Base-by-base conservation (phyloP, 2,329 filamentous ascomycete genomes). In the Onygena corvina region DNA sequence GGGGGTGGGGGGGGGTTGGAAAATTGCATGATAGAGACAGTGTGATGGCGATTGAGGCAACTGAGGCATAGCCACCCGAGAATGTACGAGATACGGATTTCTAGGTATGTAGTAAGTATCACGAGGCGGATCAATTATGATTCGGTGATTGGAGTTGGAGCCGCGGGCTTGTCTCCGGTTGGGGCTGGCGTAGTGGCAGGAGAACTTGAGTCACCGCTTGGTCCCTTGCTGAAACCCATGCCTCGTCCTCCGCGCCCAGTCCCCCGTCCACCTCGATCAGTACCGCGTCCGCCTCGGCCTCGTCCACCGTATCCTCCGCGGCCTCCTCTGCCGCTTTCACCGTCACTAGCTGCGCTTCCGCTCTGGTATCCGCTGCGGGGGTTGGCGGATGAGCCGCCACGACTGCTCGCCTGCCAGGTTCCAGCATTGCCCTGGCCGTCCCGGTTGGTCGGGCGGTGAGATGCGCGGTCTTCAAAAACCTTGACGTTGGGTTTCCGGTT, bases 401-500 rank as follows among this genome's bases (percentile, higher is more conserved):
- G 79, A 57, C 64, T 76, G 60, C 68, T 71, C 44, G 61, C 60
- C 57, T 75, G 71, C 77, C 76, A 81, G 42, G 68, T 74, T 23
- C 76, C 76, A 23, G 75, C 75, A 52, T 65, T 67, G 45, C 75
- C 68, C 49, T 66, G 65, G 33, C 56, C 57, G 18, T 59, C 53
- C 38, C 52, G 53, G 36, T 42, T 42, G 30, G 21, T 16, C 57
- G 50, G 62, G 54, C 65, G 72, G 62, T 63, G 67, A 57, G 63
- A 73, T 58, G 77, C 76, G 57, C 78, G 80, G 42, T 84, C 81
- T 61, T 85, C 79, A 70, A 88, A 94, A 60, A 88, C 78, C 71
- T 88, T 88, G 53, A 94, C 81, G 50, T 86, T 77, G 11, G 87
- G 86, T 67, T 84, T 85, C 54, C 82, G 83, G 54, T 85, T 80